Conservation (phyloP, 2,329 filamentous ascomycete species). For the Penicillium sp. region DNA sequence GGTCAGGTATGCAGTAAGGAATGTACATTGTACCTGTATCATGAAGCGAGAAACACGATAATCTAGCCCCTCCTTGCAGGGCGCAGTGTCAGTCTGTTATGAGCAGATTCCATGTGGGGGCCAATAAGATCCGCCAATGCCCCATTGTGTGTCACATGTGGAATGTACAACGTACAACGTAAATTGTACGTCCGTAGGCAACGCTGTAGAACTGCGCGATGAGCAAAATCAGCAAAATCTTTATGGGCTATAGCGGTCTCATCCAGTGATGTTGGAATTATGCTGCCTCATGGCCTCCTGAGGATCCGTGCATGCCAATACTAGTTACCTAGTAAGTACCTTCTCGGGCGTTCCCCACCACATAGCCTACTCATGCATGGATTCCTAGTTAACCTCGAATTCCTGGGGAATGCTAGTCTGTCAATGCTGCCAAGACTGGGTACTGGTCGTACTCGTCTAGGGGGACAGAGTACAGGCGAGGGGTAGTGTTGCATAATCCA, state of each 20-base stretch:
- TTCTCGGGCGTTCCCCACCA: not conserved
- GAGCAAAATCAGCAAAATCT: not conserved
- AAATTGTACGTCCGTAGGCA: not conserved
- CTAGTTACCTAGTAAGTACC: not conserved
- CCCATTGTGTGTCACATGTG: not conserved
- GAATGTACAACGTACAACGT: not conserved
- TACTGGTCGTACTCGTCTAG: not conserved
- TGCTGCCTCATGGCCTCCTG: conserved; percentile 3
- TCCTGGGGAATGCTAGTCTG: conserved; percentile 10
- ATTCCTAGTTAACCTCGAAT: not conserved
- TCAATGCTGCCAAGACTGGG: conserved; percentile 3
- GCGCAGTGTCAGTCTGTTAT: not conserved
- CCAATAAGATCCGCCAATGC: not conserved
- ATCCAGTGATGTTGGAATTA: not conserved
- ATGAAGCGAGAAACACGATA: not conserved
- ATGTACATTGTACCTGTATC: not conserved
- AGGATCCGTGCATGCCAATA: not conserved
- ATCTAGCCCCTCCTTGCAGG: conserved; percentile 5
- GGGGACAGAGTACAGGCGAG: not conserved
- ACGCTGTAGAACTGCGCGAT: not conserved
- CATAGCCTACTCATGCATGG: not conserved
- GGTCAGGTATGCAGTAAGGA: conserved; percentile 4
- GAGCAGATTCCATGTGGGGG: not conserved
- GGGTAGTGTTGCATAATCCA: conserved; percentile 1
- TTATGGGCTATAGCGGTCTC: not conserved